phyloP scores from a whole-genome alignment of 2,329 filamentous ascomycete species.

The Ceratocystis alfenasii region DNA sequence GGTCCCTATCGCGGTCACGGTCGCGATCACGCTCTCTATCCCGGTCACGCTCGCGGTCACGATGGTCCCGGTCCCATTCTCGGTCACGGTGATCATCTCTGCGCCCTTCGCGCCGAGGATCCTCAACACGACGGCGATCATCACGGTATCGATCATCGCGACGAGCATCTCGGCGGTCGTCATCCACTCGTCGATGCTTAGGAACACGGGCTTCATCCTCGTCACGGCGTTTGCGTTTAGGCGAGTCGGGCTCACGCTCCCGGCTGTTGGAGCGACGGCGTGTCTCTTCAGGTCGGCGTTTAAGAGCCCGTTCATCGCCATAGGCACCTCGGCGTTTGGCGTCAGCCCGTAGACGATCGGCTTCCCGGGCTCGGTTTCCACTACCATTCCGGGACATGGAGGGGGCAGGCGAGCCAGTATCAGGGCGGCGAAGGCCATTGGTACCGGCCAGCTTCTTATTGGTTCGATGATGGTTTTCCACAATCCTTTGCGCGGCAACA shows the following conservation, averaged over 20 bases:
- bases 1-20: constrained; percentile 23
- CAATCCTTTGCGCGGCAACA: constrained; percentile 59
- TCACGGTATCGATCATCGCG: constrained; percentile 20
- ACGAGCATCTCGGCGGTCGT: constrained; percentile 30
- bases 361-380: constrained; percentile 39
- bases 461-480: constrained; percentile 90
- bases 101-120: constrained; percentile 26
- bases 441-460: constrained; percentile 61
- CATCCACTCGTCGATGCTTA: constrained; percentile 35
- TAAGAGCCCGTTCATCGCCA: constrained; percentile 34
- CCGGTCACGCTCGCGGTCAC: constrained; percentile 24
- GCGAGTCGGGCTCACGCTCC: constrained; percentile 29
- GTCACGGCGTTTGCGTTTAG: constrained; percentile 23
- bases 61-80: constrained; percentile 24
- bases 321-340: constrained; percentile 48
- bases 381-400: constrained; percentile 36
- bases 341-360: constrained; percentile 36
- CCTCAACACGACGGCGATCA: constrained; percentile 25
- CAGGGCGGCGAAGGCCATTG: constrained; percentile 49
- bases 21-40: constrained; percentile 24
- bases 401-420: constrained; percentile 58
- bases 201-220: constrained; percentile 29
- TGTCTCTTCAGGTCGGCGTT: constrained; percentile 39
- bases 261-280: constrained; percentile 27
- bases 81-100: constrained; percentile 29